phyloP scores from a whole-genome alignment of 768 basidiomycete genomes.

The Termitomyces sp. region DNA sequence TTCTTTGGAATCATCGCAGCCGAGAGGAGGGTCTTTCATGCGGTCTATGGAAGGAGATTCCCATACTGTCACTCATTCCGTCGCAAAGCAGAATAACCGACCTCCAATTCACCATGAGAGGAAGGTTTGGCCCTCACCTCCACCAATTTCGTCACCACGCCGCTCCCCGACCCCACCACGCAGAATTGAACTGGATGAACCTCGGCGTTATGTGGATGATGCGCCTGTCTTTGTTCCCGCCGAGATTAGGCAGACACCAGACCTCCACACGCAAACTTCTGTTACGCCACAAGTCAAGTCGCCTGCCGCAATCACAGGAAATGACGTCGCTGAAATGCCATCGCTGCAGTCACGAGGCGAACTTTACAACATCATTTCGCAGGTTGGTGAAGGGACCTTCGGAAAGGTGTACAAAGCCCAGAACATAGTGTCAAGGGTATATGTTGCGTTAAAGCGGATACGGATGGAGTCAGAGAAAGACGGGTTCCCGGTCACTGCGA shows the following conservation, averaged over 20 bases:
- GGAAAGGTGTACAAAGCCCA: slow-evolving; percentile 96
- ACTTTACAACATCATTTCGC: slow-evolving; percentile 82
- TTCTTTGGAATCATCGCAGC: slow-evolving; percentile 17
- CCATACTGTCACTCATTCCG: background rate
- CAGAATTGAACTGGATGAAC: background rate
- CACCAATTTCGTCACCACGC: background rate
- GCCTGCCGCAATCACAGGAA: slow-evolving; percentile 5
- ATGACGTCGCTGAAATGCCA: slow-evolving; percentile 13
- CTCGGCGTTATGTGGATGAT: background rate
- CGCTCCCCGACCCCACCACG: slow-evolving; percentile 1
- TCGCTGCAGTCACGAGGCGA: slow-evolving; percentile 36
- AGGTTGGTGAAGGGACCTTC: slow-evolving; percentile 98
- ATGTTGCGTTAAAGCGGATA: slow-evolving; percentile 94
- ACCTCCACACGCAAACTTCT: background rate
- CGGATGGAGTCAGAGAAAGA: slow-evolving; percentile 97
- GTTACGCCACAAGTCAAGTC: background rate
- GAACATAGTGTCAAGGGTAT: slow-evolving; percentile 68
- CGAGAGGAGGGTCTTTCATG: background rate
- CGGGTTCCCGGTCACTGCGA: slow-evolving; percentile 98
- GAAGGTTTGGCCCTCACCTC: slow-evolving; percentile 16
- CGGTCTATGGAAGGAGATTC: slow-evolving; percentile 2
- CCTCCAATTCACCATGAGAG: slow-evolving; percentile 10
- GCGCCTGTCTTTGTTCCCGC: background rate
- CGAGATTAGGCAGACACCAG: background rate
- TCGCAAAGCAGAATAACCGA: background rate